A percentile compares a stretch with the other conserved stretches of the same genome.
phyloP scores from a whole-genome alignment of 441 rosid genomes.

The Raphanus hybrid region DNA sequence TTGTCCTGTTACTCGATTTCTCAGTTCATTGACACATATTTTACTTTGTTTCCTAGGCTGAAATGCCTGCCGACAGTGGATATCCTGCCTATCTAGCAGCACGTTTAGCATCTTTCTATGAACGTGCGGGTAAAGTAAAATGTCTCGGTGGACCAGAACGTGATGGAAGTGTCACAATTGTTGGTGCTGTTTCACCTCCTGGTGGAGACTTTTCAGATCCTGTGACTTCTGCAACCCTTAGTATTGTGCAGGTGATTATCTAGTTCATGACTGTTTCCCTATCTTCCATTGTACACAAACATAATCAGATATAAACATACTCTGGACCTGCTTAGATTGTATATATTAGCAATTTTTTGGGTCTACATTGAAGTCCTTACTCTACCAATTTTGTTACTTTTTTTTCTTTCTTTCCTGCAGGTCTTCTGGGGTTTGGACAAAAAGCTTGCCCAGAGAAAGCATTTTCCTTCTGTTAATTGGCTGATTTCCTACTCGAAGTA shows the following conservation, averaged over 20 bases:
- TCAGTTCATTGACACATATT: constrained; percentile 22
- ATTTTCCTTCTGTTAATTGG: constrained; percentile 99
- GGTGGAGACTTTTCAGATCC: constrained; percentile 99
- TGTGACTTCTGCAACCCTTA: constrained; percentile 98
- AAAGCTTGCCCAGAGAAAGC: constrained; percentile 99
- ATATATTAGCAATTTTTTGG: background rate
- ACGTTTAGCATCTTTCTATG: constrained; percentile 97
- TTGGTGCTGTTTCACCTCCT: constrained; percentile 99
- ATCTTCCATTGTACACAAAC: background rate
- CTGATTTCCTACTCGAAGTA: constrained; percentile 98
- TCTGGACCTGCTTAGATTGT: background rate
- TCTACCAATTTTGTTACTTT: constrained; percentile 21
- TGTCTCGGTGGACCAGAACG: constrained; percentile 99
- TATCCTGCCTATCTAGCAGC: constrained; percentile 99
- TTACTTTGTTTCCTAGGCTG: constrained; percentile 70
- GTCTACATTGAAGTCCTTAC: constrained; percentile 16
- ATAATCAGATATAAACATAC: too few species aligned
- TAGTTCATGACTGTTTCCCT: constrained; percentile 7
- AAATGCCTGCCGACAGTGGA: constrained; percentile 99
- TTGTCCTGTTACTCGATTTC: constrained; percentile 1
- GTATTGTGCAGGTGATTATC: constrained; percentile 90
- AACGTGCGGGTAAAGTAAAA: constrained; percentile 99
- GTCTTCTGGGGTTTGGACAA: constrained; percentile 99
- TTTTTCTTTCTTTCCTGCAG: constrained; percentile 41
- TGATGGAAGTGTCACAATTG: constrained; percentile 98